Conservation (phyloP, 495 filamentous ascomycete genomes). For the Cercophora sp. region DNA sequence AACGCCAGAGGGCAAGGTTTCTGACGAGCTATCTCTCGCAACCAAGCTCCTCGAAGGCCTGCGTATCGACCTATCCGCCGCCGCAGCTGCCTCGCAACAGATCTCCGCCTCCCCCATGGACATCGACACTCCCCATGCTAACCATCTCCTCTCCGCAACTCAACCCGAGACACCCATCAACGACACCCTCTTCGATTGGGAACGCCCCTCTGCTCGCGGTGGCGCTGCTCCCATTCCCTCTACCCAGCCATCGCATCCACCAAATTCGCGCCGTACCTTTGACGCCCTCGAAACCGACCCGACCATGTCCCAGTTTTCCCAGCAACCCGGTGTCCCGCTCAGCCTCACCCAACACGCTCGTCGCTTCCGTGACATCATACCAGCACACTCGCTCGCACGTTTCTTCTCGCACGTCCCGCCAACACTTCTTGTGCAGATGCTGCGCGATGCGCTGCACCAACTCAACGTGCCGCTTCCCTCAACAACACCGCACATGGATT, state of each 20-base stretch:
- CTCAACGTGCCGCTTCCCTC: constrained; percentile 72
- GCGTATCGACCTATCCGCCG: constrained; percentile 75
- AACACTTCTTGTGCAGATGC: constrained; percentile 70
- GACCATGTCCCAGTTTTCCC: constrained; percentile 86
- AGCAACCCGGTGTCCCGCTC: constrained; percentile 72
- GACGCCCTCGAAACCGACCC: constrained; percentile 79
- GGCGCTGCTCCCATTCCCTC: constrained; percentile 51
- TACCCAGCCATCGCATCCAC: constrained; percentile 45
- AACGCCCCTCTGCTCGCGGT: constrained; percentile 47
- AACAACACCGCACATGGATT: constrained; percentile 20
- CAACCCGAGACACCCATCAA: constrained; percentile 72
- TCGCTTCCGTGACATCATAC: constrained; percentile 80
- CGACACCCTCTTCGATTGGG: constrained; percentile 75
- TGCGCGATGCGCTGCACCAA: constrained; percentile 76
- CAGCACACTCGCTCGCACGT: constrained; percentile 74
- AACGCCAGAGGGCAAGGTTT: constrained; percentile 65
- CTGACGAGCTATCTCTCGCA: constrained; percentile 76
- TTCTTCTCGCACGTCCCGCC: constrained; percentile 84
- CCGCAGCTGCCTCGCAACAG: too few species aligned
- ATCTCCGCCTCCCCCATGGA: too few species aligned
- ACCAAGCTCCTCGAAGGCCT: constrained; percentile 90
- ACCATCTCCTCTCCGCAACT: constrained; percentile 55
- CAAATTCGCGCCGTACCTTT: constrained; percentile 38
- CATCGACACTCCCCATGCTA: constrained; percentile 40
- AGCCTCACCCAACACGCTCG: constrained; percentile 81